Base-by-base conservation (phyloP, 139 green algal genomes). In the Spirogloea muscicola region DNA sequence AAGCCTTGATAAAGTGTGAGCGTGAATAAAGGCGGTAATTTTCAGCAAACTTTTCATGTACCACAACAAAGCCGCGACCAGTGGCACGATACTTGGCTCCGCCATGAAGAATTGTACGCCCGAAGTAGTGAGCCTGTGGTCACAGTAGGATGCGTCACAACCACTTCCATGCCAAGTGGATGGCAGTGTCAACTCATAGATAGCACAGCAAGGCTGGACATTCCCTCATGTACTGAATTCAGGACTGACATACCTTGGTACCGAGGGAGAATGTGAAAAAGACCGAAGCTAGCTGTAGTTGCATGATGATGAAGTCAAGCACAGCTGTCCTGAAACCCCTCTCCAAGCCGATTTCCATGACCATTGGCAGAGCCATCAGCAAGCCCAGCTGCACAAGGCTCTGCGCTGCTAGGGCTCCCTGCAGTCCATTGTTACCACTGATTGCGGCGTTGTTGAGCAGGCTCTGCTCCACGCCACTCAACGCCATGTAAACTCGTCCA, bases 1-100 rank as follows among this genome's bases (percentile, higher is more conserved):
- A 7, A 3, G 48, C 75, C 27, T 82, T 82, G 57, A 63, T 38
- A 27, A 82, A 82, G 44, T 82, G 75, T 36, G 49, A 74, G 37
- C 68, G 38, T 0, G 75, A 49, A 82, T 81, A 80, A 33, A 80
- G n/a, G 36, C 67, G 55, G 52, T 61, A 82, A 80, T 77, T 59
- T 42, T 67, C 42, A 33, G 49, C 59, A 36, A 81, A 81, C 27
- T 40, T 41, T 41, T 69, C 63, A 73, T 91, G 87, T 29, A 84
- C 83, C 58, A 94, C 73, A n/a, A 87, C 83, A 72, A 92, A 96
- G 46, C 89, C 90, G 52, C 91, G 84, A 29, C 91, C 90, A 2
- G 90, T 95, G 48, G 81, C 82, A n/a, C 91, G 82, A 84, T 96
- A 96, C 83, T 87, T 81, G 44, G 80, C 80, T 1, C 78, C 65